Base-by-base conservation (phyloP, 352 stramenopile genomes). In the Phytophthora quininea region DNA sequence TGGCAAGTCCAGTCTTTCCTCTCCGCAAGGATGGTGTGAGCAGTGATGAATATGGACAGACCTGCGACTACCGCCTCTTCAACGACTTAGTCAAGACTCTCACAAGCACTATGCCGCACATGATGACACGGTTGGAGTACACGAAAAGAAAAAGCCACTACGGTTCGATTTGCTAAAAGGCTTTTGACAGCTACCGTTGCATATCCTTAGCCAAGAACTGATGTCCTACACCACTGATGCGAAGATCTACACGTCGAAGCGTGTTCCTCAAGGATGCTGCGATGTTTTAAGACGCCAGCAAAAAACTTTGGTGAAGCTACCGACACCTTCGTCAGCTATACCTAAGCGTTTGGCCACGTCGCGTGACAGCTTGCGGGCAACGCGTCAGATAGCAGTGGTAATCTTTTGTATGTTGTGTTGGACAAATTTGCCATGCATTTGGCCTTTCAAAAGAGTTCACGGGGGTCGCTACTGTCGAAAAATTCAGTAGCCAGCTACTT, bases 201-300 rank as follows among this genome's bases (percentile, higher is more conserved):
- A 19, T 11, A 15, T 45, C 14, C 11, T 31, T 15, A 53, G 49
- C 31, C 49, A 58, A 32, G 51, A 64, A 38, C 24, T 42, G 10
- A 52, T 69, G 15, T 69, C 59, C 3, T 73, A 69, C 32, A 58
- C 58, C 12, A 69, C 66, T 10, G 52, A 73, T 47, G 27, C n/a
- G 2, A 64, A 73, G 24, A 47, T 68, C 2, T 73, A 54, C 33
- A 69, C 66, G 53, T 59, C 66, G 11, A 12, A 27, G 24, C 58
- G 66, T 4, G 59, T 69, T 5, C 55, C 67, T 35, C 51, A 62
- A 37, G 52, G 60, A 29, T 61, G 42, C 12, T 43, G 52, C 57
- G 60, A 62, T 30, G 35, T 24, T 24, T 24, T 24, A 24, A 24
- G 19, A 24, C 19, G 19, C 19, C 19, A 24, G 19, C 19, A 24